Percentiles rank a stretch among this genome's conserved stretches.
Conservation (phyloP, 176 grass and related monocot species). For the Secale cereale region DNA sequence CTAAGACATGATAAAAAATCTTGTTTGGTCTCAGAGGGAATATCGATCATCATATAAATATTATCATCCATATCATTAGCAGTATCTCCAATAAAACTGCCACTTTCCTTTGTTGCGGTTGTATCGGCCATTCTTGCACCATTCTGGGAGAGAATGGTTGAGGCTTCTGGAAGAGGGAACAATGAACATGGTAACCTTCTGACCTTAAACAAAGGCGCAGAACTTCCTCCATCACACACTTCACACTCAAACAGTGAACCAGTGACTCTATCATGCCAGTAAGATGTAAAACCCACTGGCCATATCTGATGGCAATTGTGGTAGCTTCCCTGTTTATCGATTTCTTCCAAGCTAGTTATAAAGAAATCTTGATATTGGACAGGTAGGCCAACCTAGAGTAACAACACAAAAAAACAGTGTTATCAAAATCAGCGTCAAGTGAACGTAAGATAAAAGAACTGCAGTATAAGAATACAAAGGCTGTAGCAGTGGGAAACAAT, state of each 20-base stretch:
- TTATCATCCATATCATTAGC: conserved; percentile 58
- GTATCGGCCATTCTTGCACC: conserved; percentile 40
- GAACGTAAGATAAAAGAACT: conserved; percentile 21
- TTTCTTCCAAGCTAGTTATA: conserved; percentile 75
- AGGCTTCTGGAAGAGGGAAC: conserved; percentile 65
- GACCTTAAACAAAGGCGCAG: conserved; percentile 74
- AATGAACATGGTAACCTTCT: conserved; percentile 80
- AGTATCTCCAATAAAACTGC: conserved; percentile 42
- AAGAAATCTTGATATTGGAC: conserved; percentile 90
- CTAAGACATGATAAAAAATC: conserved; percentile 49
- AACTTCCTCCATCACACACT: conserved; percentile 69
- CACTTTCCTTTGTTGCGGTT: conserved; percentile 69
- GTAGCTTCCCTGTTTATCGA: conserved; percentile 65
- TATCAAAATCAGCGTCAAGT: conserved; percentile 31
- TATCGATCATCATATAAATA: conserved; percentile 55
- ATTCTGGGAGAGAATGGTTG: conserved; percentile 67
- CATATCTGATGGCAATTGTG: conserved; percentile 76
- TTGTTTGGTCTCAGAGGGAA: conserved; percentile 46
- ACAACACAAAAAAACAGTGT: conserved; percentile 24
- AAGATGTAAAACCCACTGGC: conserved; percentile 84
- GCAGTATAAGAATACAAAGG: conserved; percentile 7
- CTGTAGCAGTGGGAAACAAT: conserved; percentile 1
- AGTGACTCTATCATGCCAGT: conserved; percentile 93
- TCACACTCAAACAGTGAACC: conserved; percentile 96
- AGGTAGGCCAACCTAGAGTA: conserved; percentile 71